Base-by-base conservation (phyloP, 2,329 filamentous ascomycete genomes). In the Phialocephala subalpina region DNA sequence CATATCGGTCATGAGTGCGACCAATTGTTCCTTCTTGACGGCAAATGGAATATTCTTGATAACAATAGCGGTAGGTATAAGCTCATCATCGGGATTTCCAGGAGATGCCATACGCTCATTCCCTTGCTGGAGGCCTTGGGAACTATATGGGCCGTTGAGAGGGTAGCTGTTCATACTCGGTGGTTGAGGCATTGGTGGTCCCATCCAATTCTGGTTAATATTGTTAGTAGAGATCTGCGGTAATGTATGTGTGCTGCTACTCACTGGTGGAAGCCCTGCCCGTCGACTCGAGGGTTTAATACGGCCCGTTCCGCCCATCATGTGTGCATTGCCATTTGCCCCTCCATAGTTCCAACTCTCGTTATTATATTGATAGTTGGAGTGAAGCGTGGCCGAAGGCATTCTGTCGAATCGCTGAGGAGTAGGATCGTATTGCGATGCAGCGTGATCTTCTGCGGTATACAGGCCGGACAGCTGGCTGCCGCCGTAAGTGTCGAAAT, bases 41-140 rank as follows among this genome's bases (percentile, higher is more conserved):
- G 97, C 96, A 78, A 99, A 99, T 0, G 97, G 96, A 42, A 99
- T 99, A 78, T 99, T 99, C 83, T 99, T 99, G 81, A 99, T 98
- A 66, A 99, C 96, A 73, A 99, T 98, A 62, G 96, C 96, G 3
- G 96, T 99, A 2, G 95, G 95, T 66, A 99, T 99, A 67, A 99
- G 87, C 81, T 98, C 95, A 72, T 97, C 95, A 18, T 62, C 57
- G 52, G 60, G 38, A 14, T 29, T 42, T 7, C 52, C 47, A 14
- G 65, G 69, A 56, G 70, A 68, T 22, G 69, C 64, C 11, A 53
- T 33, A 3, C 49, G 49, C n/a, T 65, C 58, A 58, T 64, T 58
- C 53, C 70, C 69, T 53, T 60, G 58, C 9, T 60, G 57, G 33
- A 64, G 36, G 29, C 49, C 52, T 18, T 65, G 63, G 27, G 55